phyloP scores from a whole-genome alignment of 169 alveolate genomes.

The Plasmodium yoelii region DNA sequence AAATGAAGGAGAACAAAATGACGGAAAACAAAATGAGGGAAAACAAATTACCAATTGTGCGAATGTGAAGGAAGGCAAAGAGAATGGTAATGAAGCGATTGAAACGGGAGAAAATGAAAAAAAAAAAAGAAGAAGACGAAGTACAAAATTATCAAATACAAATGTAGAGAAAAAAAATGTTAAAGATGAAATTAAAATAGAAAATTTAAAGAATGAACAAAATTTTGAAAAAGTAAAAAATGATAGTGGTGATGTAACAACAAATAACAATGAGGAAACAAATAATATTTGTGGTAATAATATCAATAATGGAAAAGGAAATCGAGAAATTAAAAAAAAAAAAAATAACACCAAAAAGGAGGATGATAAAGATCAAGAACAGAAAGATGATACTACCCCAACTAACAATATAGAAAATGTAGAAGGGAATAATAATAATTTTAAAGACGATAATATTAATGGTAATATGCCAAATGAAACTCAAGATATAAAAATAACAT shows the following conservation, averaged over 20 bases:
- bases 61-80: not conserved
- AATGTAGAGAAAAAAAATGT: not conserved
- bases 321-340: not conserved
- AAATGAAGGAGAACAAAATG: not conserved
- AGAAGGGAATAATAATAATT: constrained; percentile 1
- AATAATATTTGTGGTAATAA: not conserved
- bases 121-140: not conserved
- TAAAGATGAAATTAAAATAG: not conserved
- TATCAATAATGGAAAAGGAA: not conserved
- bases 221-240: not conserved
- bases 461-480: not conserved
- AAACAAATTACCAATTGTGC: not conserved
- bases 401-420: not conserved
- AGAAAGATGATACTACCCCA: not conserved
- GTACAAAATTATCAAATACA: not conserved
- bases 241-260: not conserved
- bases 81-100: not conserved
- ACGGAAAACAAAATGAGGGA: constrained; percentile 9
- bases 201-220: not conserved
- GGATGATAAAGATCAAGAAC: not conserved
- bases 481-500: not conserved
- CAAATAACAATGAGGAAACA: not conserved
- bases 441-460: constrained; percentile 1
- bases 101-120: not conserved
- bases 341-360: not conserved